Conservation (phyloP, 306 rosid genomes). For the Prinsepia uniflora region DNA sequence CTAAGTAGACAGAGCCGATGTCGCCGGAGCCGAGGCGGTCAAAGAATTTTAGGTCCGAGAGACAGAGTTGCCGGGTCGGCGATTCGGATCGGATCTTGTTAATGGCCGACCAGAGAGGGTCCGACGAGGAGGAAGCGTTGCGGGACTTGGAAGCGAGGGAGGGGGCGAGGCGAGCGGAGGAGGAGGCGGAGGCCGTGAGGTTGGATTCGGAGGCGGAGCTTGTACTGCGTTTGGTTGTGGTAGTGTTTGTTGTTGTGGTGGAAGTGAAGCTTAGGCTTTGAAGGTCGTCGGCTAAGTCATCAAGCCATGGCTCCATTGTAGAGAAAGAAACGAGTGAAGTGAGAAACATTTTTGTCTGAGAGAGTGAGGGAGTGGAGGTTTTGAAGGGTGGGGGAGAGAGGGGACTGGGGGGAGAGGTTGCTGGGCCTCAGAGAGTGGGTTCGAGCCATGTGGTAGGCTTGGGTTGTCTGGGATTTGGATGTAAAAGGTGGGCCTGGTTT, state of each 20-base stretch:
- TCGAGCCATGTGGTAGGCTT: not conserved
- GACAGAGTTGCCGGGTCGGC: conserved; percentile 40
- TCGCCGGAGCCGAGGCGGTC: conserved; percentile 73
- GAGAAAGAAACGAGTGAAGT: conserved; percentile 10
- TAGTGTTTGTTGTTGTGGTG: conserved; percentile 40
- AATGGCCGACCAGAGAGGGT: conserved; percentile 67
- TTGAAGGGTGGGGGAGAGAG: conserved; percentile 10
- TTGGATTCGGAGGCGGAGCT: conserved; percentile 70
- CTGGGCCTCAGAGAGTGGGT: not conserved
- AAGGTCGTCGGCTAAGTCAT: conserved; percentile 75
- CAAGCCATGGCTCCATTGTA: conserved; percentile 68
- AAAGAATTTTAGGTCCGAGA: conserved; percentile 64
- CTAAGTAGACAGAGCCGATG: conserved; percentile 69
- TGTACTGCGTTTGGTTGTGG: conserved; percentile 52
- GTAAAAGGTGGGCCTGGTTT: conserved; percentile 23
- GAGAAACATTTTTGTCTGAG: not conserved
- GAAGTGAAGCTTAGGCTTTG: conserved; percentile 75
- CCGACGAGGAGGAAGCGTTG: conserved; percentile 46
- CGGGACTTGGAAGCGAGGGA: conserved; percentile 40
- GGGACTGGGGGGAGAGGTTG: not conserved
- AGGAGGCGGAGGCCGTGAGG: conserved; percentile 52
- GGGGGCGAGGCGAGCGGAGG: conserved; percentile 27
- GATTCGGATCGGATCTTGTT: conserved; percentile 68
- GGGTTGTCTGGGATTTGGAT: conserved; percentile 8
- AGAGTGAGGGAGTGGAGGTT: conserved; percentile 14